These are phyloP conservation scores for Yamadazyma dendronema DNA, from an alignment of 1,139 yeast species.

Conservation along the genomic window DNA sequence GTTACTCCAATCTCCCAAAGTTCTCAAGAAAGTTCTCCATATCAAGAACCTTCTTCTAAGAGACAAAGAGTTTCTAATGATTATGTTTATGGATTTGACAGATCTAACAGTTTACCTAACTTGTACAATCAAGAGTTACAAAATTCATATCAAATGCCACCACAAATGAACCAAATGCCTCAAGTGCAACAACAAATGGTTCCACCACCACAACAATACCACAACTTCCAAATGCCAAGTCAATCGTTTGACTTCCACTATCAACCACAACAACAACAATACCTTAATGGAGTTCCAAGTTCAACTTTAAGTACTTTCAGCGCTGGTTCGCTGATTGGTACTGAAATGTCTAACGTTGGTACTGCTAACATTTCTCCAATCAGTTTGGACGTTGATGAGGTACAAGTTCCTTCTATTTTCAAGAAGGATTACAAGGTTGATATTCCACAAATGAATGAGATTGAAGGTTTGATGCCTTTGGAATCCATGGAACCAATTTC, in stretches of 20 bases:
- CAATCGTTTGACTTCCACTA: background rate
- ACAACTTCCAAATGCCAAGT: background rate
- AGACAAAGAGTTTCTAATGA: conserved; percentile 1
- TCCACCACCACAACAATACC: background rate
- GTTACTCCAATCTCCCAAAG: conserved; percentile 11
- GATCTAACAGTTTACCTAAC: conserved; percentile 8
- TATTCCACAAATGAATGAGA: conserved; percentile 1
- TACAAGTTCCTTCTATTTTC: conserved; percentile 10
- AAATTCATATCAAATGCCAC: background rate
- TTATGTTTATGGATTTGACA: conserved; percentile 1
- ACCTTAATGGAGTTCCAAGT: background rate
- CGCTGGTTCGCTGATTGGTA: background rate
- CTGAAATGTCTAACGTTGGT: background rate
- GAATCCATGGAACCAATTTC: background rate
- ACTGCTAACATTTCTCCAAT: conserved; percentile 7
- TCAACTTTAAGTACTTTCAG: background rate
- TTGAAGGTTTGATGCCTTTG: conserved; percentile 1
- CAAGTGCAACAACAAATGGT: background rate
- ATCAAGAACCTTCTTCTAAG: background rate
- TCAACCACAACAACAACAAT: background rate
- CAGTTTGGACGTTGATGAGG: conserved; percentile 9
- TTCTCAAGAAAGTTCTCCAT: conserved; percentile 5
- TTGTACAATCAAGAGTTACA: conserved; percentile 3
- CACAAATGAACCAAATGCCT: background rate
- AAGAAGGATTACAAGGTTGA: conserved; percentile 10